phyloP scores from a whole-genome alignment of 306 rosid genomes.

The Potentilla sterilis region DNA sequence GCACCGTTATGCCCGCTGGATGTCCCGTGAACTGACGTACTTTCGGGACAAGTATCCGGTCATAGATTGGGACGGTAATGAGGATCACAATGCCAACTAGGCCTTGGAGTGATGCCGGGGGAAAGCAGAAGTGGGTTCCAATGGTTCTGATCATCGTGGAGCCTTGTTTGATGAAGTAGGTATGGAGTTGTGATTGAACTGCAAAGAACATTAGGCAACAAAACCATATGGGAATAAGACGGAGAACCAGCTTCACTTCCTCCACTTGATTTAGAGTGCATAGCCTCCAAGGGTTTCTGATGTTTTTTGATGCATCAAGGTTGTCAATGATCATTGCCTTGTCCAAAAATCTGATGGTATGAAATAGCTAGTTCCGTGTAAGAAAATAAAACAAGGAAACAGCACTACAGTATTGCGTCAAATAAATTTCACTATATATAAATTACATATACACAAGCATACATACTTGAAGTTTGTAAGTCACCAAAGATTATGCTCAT shows the following conservation, averaged over 20 bases:
- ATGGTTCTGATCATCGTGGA: too few relatives aligned
- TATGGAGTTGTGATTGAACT: slow-evolving; percentile 55
- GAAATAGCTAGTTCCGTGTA: background rate
- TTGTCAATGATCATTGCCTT: slow-evolving; percentile 61
- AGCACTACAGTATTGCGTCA: too few relatives aligned
- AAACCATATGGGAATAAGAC: slow-evolving; percentile 73
- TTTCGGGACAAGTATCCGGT: slow-evolving; percentile 50
- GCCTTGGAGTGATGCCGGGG: too few relatives aligned
- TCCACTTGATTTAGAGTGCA: slow-evolving; percentile 72
- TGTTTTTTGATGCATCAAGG: slow-evolving; percentile 38
- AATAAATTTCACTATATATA: too few relatives aligned
- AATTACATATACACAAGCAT: too few relatives aligned
- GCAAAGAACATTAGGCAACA: slow-evolving; percentile 56
- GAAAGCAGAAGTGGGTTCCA: too few relatives aligned
- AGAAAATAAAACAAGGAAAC: too few relatives aligned
- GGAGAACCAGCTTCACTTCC: slow-evolving; percentile 63
- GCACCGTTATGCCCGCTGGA: slow-evolving; percentile 54
- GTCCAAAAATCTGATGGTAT: slow-evolving; percentile 50
- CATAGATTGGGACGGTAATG: too few relatives aligned
- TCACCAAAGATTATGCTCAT: too few relatives aligned
- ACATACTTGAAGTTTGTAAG: too few relatives aligned
- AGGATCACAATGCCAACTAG: too few relatives aligned
- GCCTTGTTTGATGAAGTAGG: too few relatives aligned
- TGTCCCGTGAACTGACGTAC: slow-evolving; percentile 42
- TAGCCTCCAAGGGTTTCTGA: slow-evolving; percentile 67